Conservation (phyloP, 1,284 basidiomycete genomes). For the Cerrena zonata region DNA sequence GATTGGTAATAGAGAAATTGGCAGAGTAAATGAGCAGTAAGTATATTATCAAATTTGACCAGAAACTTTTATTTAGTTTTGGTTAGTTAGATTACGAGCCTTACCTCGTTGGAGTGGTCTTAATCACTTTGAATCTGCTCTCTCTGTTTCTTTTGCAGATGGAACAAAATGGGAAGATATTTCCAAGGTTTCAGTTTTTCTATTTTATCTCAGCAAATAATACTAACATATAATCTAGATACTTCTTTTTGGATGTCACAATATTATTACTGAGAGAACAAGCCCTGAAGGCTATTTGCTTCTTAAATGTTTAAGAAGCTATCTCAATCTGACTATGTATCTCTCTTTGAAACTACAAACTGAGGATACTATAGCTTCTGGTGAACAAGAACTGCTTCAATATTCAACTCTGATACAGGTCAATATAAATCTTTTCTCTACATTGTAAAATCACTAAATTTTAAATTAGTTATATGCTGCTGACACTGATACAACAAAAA, state of each 20-base stretch:
- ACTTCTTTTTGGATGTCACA: conserved; percentile 7
- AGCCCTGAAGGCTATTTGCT: conserved; percentile 11
- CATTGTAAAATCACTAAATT: background rate
- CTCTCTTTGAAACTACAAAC: conserved; percentile 18
- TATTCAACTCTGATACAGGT: conserved; percentile 7
- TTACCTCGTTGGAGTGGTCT: conserved; percentile 11
- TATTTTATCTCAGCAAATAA: background rate
- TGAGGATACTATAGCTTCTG: conserved; percentile 12
- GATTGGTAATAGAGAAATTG: background rate
- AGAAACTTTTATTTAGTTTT: background rate
- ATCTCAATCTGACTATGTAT: conserved; percentile 15
- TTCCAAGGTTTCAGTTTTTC: background rate
- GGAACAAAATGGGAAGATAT: conserved; percentile 10
- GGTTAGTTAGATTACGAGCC: background rate
- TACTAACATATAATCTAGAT: conserved; percentile 9
- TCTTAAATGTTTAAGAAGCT: conserved; percentile 12
- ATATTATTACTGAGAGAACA: conserved; percentile 4
- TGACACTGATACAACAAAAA: conserved; percentile 8
- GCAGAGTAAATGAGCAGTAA: conserved; percentile 6
- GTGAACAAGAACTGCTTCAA: background rate
- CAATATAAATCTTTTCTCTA: background rate
- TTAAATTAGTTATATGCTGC: background rate
- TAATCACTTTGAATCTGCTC: conserved; percentile 7
- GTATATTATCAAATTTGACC: background rate
- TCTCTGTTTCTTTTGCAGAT: conserved; percentile 9